phyloP scores from a whole-genome alignment of 768 basidiomycete species.

The Suillus plorans region DNA sequence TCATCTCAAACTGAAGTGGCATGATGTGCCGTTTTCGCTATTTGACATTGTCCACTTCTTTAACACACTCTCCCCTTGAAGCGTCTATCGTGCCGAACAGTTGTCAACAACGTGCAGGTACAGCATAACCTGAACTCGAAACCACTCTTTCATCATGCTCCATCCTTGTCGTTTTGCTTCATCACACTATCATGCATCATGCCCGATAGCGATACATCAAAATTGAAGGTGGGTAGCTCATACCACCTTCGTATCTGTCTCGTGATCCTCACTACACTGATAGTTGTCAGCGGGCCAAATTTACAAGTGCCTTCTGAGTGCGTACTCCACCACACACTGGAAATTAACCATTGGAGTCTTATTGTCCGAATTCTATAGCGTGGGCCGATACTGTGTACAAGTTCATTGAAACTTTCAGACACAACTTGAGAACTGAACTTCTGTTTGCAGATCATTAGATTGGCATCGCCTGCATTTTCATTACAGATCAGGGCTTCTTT shows the following conservation, averaged over 20 bases:
- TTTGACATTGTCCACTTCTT: no score
- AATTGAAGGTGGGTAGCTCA: background rate
- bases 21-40: no score
- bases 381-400: background rate
- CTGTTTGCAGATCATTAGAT: background rate
- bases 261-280: no score
- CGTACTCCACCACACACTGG: background rate
- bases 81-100: no score
- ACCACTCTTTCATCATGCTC: no score
- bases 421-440: background rate
- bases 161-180: background rate
- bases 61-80: no score
- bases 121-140: no score
- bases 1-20: no score
- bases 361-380: background rate
- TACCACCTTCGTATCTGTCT: no score
- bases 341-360: background rate
- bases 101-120: no score
- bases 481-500: background rate
- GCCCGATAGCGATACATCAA: background rate
- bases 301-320: no score
- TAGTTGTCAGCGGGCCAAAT: no score
- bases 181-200: background rate
- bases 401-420: background rate
- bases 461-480: background rate